phyloP scores from a whole-genome alignment of 1,284 basidiomycete species.

The Pseudozyma sp. region DNA sequence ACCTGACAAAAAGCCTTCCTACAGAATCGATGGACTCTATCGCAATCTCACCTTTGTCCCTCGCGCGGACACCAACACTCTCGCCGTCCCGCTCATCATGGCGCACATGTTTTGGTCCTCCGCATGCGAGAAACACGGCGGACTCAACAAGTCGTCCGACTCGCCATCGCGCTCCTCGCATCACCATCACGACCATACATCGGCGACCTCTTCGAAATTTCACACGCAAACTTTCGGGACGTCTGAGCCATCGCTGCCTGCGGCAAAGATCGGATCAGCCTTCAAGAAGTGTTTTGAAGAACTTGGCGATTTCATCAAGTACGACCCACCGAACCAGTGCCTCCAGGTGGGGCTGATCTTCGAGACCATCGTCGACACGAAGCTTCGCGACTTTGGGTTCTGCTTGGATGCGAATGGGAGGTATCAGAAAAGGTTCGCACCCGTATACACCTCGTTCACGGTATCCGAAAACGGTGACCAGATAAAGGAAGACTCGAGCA shows the following conservation, averaged over 20 bases:
- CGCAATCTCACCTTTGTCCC: neutral
- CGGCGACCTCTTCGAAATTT: too few species aligned
- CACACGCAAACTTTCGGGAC: too few species aligned
- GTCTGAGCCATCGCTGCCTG: neutral
- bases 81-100: neutral
- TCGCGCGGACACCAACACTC: neutral
- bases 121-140: neutral
- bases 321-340: conserved; percentile 3
- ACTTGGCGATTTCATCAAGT: conserved; percentile 6
- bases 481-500: neutral
- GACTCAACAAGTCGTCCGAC: neutral
- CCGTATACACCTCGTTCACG: conserved; percentile 1
- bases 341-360: neutral
- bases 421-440: neutral
- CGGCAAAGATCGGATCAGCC: conserved; percentile 8
- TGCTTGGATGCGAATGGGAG: conserved; percentile 12
- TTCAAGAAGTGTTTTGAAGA: conserved; percentile 14
- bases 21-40: neutral
- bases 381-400: conserved; percentile 12
- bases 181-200: too few species aligned
- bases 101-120: conserved; percentile 7
- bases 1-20: too few species aligned
- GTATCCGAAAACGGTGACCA: conserved; percentile 7
- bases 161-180: neutral
- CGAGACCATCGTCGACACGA: neutral